Conservation (phyloP, 108 stramenopile genomes). For the Seminavis robusta region DNA sequence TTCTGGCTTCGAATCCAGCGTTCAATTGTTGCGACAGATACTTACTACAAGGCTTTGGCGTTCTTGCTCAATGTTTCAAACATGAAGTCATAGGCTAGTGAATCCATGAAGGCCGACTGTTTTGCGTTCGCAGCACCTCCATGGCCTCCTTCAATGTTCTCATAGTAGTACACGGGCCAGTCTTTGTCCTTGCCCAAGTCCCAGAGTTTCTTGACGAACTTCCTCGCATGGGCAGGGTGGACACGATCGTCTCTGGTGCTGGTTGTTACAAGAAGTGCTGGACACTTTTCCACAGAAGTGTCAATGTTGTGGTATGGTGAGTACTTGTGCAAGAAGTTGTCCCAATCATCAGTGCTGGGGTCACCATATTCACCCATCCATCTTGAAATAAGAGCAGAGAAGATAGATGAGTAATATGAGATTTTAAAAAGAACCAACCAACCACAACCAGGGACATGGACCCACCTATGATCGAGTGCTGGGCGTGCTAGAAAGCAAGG, state of each 20-base stretch:
- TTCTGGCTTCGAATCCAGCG: too few species aligned
- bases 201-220: conserved; percentile 84
- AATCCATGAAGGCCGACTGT: conserved; percentile 72
- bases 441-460: too few species aligned
- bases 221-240: conserved; percentile 91
- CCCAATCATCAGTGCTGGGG: conserved; percentile 93
- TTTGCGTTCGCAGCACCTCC: conserved; percentile 88
- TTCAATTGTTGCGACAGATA: too few species aligned
- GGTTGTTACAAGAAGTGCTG: conserved; percentile 81
- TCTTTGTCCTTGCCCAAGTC: conserved; percentile 66
- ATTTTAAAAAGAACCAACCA: too few species aligned
- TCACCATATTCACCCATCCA: conserved; percentile 99
- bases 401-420: too few species aligned
- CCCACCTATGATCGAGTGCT: conserved; percentile 64
- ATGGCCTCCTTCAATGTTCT: conserved; percentile 92
- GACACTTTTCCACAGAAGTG: conserved; percentile 43
- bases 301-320: conserved; percentile 92
- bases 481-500: conserved; percentile 62
- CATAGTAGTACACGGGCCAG: conserved; percentile 90
- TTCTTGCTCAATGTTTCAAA: conserved; percentile 62
- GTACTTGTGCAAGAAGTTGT: conserved; percentile 78
- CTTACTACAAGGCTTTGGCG: conserved; percentile 25
- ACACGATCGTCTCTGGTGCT: conserved; percentile 93
- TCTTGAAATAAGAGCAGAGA: too few species aligned
- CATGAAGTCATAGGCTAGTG: conserved; percentile 81